Percentiles rank a stretch among this genome's conserved stretches.
Evolutionary conservation across 441 rosid genomes (phyloP).

Genomic region (Capsella rubella): DNA sequence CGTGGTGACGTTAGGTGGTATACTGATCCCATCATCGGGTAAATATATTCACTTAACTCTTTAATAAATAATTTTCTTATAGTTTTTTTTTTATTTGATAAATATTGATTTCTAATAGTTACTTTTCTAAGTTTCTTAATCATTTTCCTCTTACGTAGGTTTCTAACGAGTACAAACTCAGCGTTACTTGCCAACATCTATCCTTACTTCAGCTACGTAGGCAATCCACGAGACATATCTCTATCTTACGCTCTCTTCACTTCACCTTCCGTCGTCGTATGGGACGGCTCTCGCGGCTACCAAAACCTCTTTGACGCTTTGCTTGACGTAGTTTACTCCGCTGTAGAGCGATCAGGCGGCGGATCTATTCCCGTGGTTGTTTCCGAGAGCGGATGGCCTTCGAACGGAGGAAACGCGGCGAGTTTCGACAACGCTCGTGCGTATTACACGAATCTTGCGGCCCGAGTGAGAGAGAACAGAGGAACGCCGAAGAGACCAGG

Average conservation of each 20-base stretch:
- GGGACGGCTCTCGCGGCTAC: conserved; percentile 55
- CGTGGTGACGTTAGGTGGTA: conserved; percentile 50
- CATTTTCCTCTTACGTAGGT: conserved; percentile 10
- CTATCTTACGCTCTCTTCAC: conserved; percentile 58
- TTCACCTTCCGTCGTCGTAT: conserved; percentile 49
- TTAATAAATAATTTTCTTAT: too few species aligned
- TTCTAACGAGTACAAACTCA: conserved; percentile 39
- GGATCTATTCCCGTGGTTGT: conserved; percentile 53
- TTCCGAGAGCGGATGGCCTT: conserved; percentile 78
- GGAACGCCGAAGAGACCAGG: conserved; percentile 69
- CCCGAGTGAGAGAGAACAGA: conserved; percentile 45
- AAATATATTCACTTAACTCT: neutral
- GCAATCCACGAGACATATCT: conserved; percentile 52
- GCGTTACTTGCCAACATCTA: conserved; percentile 60
- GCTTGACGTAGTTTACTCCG: conserved; percentile 54
- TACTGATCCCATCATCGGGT: conserved; percentile 54
- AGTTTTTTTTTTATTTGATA: too few species aligned
- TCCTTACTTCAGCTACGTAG: conserved; percentile 56
- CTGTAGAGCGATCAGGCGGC: conserved; percentile 51
- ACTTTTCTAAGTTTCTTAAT: too few species aligned
- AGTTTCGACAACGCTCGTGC: conserved; percentile 50
- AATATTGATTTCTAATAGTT: too few species aligned
- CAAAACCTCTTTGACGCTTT: conserved; percentile 68
- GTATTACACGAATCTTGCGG: conserved; percentile 51
- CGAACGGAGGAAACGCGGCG: conserved; percentile 50